Percentiles rank a stretch among this genome's conserved stretches.
These are phyloP conservation scores for Scleroderma citrinum DNA, from an alignment of 768 basidiomycete species.

Conservation along the genomic window DNA sequence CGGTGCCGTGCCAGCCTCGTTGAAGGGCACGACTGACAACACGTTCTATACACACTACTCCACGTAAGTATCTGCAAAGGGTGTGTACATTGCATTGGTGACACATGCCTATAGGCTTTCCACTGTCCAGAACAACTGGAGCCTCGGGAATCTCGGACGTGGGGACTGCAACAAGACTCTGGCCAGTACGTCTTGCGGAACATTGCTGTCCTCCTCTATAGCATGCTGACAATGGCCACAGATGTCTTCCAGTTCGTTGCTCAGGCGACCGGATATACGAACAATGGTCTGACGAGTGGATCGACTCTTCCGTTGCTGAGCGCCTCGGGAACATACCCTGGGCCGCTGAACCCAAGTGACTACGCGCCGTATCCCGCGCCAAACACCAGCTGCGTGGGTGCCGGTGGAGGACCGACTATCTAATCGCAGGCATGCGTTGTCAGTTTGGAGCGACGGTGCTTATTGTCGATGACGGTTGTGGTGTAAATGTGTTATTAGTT, in stretches of 20 bases:
- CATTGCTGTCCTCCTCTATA: not conserved
- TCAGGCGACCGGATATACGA: slow-evolving; percentile 38
- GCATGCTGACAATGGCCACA: not conserved
- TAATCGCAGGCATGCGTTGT: slow-evolving; percentile 19
- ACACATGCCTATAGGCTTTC: slow-evolving; percentile 29
- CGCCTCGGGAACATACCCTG: slow-evolving; percentile 32
- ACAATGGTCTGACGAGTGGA: slow-evolving; percentile 27
- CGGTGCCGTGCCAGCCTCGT: slow-evolving; percentile 35
- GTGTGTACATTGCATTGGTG: not conserved
- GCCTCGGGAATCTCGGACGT: slow-evolving; percentile 50
- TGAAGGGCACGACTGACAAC: slow-evolving; percentile 41
- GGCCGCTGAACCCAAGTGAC: slow-evolving; percentile 33
- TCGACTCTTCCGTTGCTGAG: slow-evolving; percentile 33
- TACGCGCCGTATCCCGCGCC: slow-evolving; percentile 41
- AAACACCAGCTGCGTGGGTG: slow-evolving; percentile 27
- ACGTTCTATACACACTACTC: slow-evolving; percentile 59
- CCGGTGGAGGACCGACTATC: slow-evolving; percentile 35
- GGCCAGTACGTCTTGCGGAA: slow-evolving; percentile 4
- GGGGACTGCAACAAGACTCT: slow-evolving; percentile 43
- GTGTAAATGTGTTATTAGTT: too few relatives aligned
- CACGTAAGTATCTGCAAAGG: slow-evolving; percentile 9
- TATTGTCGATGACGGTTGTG: too few relatives aligned
- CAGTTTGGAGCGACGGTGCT: not conserved
- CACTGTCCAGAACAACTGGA: slow-evolving; percentile 57
- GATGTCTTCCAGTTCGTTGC: slow-evolving; percentile 53